Percentiles rank a stretch among this genome's conserved stretches.
phyloP scores from a whole-genome alignment of 495 filamentous ascomycete species.

The Talaromyces proteolyticus region DNA sequence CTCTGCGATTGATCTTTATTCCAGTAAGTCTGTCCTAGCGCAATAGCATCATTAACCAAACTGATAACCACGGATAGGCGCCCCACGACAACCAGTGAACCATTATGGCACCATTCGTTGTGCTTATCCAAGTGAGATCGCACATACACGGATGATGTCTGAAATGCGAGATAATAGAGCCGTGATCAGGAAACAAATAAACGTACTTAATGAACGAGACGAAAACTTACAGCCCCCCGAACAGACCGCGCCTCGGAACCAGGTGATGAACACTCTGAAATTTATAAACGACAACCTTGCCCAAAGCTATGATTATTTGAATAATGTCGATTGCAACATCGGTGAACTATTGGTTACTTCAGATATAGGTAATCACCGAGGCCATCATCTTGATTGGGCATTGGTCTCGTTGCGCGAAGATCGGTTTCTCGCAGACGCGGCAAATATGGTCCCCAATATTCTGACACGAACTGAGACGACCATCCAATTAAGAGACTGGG shows the following conservation, averaged over 20 bases:
- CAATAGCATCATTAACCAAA: too few species aligned
- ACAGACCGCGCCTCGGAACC: too few species aligned
- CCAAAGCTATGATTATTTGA: neutral
- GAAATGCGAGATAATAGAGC: neutral
- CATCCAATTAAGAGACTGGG: neutral
- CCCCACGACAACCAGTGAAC: neutral
- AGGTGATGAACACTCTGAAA: too few species aligned
- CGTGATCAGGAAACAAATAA: neutral
- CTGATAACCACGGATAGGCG: neutral
- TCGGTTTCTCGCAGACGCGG: too few species aligned
- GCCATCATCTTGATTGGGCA: conserved; percentile 2
- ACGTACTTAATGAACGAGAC: too few species aligned
- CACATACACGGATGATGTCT: neutral
- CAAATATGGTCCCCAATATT: neutral
- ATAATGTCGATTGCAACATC: neutral
- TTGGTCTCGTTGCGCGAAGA: neutral
- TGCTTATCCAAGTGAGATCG: neutral
- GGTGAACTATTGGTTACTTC: conserved; percentile 1
- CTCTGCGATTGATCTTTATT: neutral
- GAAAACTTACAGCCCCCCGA: too few species aligned
- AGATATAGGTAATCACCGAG: neutral
- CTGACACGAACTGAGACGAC: neutral
- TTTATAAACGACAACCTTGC: neutral
- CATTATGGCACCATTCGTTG: neutral
- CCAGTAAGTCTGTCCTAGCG: neutral